Base-by-base conservation (phyloP, 2,329 filamentous ascomycete species). In the Diaporthe vaccinii region DNA sequence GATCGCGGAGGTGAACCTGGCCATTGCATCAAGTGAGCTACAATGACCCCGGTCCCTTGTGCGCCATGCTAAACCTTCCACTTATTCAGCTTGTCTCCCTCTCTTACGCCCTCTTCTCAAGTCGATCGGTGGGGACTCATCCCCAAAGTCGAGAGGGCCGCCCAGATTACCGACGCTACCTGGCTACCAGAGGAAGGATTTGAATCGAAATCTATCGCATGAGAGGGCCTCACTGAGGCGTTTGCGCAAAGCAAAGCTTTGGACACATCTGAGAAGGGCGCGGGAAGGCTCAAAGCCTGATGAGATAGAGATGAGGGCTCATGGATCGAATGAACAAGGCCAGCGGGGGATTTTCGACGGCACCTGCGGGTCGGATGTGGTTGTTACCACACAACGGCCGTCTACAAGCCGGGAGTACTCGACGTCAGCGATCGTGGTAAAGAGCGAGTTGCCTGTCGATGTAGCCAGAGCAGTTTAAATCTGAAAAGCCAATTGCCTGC, bases 51-150 rank as follows among this genome's bases (percentile, higher is more conserved):
- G 12, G 4, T 25, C 10, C 15, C n/a, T n/a, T 8, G 34, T 39
- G 22, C 46, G 31, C 14, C 0, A 17, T 51, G n/a, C 31, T 68
- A 20, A 53, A 17, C 6, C 20, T 4, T 14, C 10, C 12, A 15
- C 25, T 28, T 25, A 12, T 6, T n/a, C 2, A 69, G 65, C 49
- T 28, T 69, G 65, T 41, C 49, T 69, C 8, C 65, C 65, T 41
- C 65, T 69, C n/a, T 41, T 69, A 34, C 65, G 65, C 34, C 65
- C 65, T 28, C 65, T 69, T 14, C 31, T 69, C 49, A 69, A 41
- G 34, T 41, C 65, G 4, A 41, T 69, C 12, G 34, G 46, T 9
- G 34, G 65, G 14, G 46, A 55, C 31, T 69, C 49, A 4, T 39
- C 49, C 15, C n/a, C 28, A 41, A 69, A 55, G 65, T 69, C 65